Percentiles rank a stretch among this genome's conserved stretches.
Conservation (phyloP, 306 rosid species). For the Ziziphus jujuba region DNA sequence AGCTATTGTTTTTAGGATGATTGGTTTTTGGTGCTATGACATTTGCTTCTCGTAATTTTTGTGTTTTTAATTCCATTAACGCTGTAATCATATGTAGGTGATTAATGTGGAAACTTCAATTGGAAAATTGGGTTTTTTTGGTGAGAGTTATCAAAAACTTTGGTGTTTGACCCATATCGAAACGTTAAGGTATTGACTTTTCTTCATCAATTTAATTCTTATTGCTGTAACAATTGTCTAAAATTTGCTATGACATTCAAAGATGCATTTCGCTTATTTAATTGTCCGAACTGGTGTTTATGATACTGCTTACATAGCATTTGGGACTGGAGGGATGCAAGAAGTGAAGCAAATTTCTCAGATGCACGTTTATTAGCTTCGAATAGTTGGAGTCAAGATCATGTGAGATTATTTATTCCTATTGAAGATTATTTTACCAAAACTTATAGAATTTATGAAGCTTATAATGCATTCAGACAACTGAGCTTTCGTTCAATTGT, state of each 20-base stretch:
- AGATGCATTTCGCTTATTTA: not conserved
- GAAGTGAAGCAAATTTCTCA: constrained; percentile 59
- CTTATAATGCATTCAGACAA: not conserved
- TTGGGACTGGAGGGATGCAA: constrained; percentile 83
- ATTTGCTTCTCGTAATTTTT: constrained; percentile 5
- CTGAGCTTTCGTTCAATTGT: not conserved
- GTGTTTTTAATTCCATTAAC: constrained; percentile 9
- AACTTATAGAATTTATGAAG: not conserved
- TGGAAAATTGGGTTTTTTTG: constrained; percentile 82
- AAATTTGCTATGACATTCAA: not conserved
- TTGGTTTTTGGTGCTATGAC: constrained; percentile 6
- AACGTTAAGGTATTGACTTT: constrained; percentile 69
- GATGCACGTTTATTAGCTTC: constrained; percentile 84
- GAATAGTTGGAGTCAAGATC: constrained; percentile 59
- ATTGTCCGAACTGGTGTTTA: constrained; percentile 1
- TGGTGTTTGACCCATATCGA: constrained; percentile 96
- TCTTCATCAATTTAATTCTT: not conserved
- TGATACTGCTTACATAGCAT: constrained; percentile 39
- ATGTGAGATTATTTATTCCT: constrained; percentile 44
- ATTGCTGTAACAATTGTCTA: not conserved
- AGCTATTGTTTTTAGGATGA: not conserved
- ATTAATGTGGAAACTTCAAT: constrained; percentile 86
- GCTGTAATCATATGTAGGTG: constrained; percentile 49
- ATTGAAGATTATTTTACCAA: too few relatives aligned
- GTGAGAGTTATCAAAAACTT: constrained; percentile 72